phyloP scores from a whole-genome alignment of 2,329 filamentous ascomycete species.

The Aureobasidium sp. region DNA sequence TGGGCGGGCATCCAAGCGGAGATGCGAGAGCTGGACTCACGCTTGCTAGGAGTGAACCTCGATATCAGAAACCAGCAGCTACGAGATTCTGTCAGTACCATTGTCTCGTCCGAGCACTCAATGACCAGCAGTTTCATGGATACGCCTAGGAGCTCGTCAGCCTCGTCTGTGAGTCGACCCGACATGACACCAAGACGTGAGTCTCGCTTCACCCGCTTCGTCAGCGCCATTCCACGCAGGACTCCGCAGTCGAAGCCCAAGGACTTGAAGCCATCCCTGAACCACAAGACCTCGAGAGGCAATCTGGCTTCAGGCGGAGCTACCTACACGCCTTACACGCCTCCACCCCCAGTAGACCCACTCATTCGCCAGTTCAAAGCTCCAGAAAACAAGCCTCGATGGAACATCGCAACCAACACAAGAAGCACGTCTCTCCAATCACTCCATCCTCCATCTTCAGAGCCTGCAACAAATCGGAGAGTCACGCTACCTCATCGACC shows the following conservation, averaged over 20 bases:
- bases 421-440: constrained; percentile 20
- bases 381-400: constrained; percentile 54
- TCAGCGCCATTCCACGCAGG: constrained; percentile 10
- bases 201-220: constrained; percentile 10
- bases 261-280: neutral
- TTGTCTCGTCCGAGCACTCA: constrained; percentile 74
- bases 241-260: constrained; percentile 11
- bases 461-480: constrained; percentile 28
- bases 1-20: constrained; percentile 69
- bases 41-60: constrained; percentile 60
- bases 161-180: constrained; percentile 43
- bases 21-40: constrained; percentile 66
- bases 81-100: constrained; percentile 86
- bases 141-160: constrained; percentile 53
- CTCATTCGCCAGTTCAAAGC: constrained; percentile 33
- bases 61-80: constrained; percentile 59
- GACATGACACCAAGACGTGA: constrained; percentile 32
- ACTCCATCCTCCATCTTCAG: constrained; percentile 24
- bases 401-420: constrained; percentile 61
- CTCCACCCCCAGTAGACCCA: constrained; percentile 11
- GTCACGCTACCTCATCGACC: constrained; percentile 14
- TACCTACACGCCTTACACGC: constrained; percentile 11
- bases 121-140: constrained; percentile 58
- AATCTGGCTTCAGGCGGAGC: neutral
- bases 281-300: neutral